Evolutionary conservation across 202 grass and related monocot species (phyloP), one percentile per base, ranked within the genome.

Genomic region (Setaria viridis): DNA sequence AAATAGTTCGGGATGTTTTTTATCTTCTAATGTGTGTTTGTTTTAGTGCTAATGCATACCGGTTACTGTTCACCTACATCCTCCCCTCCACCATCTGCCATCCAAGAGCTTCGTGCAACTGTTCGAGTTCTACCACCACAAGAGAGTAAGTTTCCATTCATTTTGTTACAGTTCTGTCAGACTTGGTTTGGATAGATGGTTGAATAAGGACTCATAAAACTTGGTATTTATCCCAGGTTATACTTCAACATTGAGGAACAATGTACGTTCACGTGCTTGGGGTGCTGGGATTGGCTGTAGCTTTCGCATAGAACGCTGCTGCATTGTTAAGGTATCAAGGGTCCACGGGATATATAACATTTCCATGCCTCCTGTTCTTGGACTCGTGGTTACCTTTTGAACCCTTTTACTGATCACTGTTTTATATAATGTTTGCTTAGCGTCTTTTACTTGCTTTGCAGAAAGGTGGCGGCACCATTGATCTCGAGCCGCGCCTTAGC

Each of bases 191-290:
- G 15, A 76, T 48, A 75, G 39, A 70, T 81, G 42, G 17, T 74
- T 62, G 58, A 81, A 92, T 34, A n/a, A 15, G 43, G 73, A 74
- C 30, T 82, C 49, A 74, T 57, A 69, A 70, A 72, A 50, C 42
- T 77, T 85, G 35, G 6, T 76, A 57, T 85, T 41, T 78, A 53
- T 86, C 47, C 43, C 77, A 99, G 97, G 91, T 57, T 99, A 99
- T 87, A 91, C 92, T 86, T 99, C 97, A 85, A 96, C 93, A 62
- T 82, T 99, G 69, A 88, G 93, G 85, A 99, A 99, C 73, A 99
- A 99, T 85, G 97, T 99, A 13, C 97, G 97, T 32, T 99, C 97
- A 70, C 97, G 97, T 86, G 93, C 97, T 86, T 99, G 97, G 97
- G 97, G 97, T 42, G 91, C 90, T 37, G 97, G 97, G 55, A 96